phyloP scores from a whole-genome alignment of 176 grass and related monocot species.

The Oryza rufipogon region DNA sequence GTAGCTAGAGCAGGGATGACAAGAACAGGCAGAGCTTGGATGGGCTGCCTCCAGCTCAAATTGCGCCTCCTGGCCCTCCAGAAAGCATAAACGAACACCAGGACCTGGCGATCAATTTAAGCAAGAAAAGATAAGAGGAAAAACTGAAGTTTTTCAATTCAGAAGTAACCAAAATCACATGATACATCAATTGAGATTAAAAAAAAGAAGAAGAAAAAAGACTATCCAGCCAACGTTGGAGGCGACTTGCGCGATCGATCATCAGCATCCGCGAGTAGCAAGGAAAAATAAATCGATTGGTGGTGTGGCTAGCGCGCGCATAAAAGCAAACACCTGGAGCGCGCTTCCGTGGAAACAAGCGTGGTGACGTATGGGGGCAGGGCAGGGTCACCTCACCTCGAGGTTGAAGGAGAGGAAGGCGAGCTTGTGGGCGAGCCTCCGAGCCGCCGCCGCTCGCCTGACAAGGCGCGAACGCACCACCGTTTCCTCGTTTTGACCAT shows the following conservation, averaged over 20 bases:
- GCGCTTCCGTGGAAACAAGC: not conserved
- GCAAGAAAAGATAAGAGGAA: not conserved
- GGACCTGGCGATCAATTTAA: conserved; percentile 16
- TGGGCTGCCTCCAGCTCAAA: conserved; percentile 33
- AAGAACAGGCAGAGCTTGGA: conserved; percentile 30
- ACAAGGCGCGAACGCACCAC: conserved; percentile 17
- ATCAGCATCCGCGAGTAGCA: not conserved
- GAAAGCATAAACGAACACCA: conserved; percentile 44
- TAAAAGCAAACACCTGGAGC: not conserved
- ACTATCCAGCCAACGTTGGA: too few relatives aligned
- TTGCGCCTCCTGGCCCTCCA: conserved; percentile 44
- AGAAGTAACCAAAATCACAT: not conserved
- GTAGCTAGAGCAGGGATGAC: conserved; percentile 32
- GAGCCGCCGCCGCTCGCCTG: conserved; percentile 21
- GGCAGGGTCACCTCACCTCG: conserved; percentile 24
- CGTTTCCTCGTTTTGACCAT: not conserved
- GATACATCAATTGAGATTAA: too few relatives aligned
- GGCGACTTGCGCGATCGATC: not conserved
- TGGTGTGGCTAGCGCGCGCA: not conserved
- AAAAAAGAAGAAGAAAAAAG: too few relatives aligned
- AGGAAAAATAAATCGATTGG: not conserved
- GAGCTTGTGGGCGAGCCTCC: conserved; percentile 33
- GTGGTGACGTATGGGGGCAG: not conserved
- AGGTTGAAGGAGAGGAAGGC: conserved; percentile 52
- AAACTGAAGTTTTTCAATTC: not conserved